Evolutionary conservation across 768 basidiomycete genomes (phyloP).

Genomic region (Chalciporus pseudorubinellus): DNA sequence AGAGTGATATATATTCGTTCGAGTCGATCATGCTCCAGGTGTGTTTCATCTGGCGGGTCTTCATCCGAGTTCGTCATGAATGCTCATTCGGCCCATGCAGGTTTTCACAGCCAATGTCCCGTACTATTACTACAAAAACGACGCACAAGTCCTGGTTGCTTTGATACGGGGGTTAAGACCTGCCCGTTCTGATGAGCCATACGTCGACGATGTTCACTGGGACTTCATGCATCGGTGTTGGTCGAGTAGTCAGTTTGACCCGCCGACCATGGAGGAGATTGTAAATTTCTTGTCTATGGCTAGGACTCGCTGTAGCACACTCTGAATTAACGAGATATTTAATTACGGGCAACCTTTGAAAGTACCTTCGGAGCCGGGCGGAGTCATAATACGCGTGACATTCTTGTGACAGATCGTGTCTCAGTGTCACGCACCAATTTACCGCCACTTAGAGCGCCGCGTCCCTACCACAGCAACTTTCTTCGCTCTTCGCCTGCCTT

Average conservation of each 20-base stretch:
- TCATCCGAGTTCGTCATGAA: not conserved
- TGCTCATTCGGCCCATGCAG: conserved; percentile 16
- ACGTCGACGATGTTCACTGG: conserved; percentile 9
- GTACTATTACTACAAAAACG: conserved; percentile 22
- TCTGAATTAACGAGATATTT: not conserved
- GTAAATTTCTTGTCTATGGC: conserved; percentile 17
- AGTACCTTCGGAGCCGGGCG: not conserved
- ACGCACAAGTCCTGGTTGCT: conserved; percentile 23
- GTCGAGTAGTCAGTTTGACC: conserved; percentile 2
- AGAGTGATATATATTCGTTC: conserved; percentile 45
- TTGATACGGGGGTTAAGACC: conserved; percentile 16
- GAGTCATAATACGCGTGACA: not conserved
- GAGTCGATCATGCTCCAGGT: conserved; percentile 34
- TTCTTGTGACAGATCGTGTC: conserved; percentile 16
- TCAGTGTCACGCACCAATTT: conserved; percentile 13
- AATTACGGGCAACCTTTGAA: too few relatives aligned
- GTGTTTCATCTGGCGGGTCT: not conserved
- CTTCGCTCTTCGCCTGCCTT: not conserved
- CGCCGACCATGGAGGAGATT: conserved; percentile 18
- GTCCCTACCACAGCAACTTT: too few relatives aligned
- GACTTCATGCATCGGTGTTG: conserved; percentile 25
- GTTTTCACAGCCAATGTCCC: conserved; percentile 24
- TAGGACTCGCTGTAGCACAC: not conserved
- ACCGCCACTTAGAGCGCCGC: conserved; percentile 4
- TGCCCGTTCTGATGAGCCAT: not conserved